These are phyloP conservation scores for Geotrichum ghanense DNA, from an alignment of 805 yeast species.

Conservation along the genomic window DNA sequence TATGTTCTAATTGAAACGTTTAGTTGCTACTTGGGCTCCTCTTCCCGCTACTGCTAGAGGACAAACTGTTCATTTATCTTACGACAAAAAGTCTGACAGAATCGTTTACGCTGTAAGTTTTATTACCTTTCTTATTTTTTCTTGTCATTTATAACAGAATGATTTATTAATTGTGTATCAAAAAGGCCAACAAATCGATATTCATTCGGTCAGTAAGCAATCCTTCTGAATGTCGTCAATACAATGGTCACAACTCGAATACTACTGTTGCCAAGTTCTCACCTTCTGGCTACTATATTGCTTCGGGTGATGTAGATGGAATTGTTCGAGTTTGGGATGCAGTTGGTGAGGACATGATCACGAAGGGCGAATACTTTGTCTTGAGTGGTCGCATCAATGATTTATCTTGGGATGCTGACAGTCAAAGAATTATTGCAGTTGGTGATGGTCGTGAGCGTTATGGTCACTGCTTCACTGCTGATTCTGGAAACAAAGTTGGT, in stretches of 20 bases:
- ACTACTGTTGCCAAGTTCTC: slow-evolving; percentile 82
- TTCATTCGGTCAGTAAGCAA: slow-evolving; percentile 52
- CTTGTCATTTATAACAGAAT: neutral
- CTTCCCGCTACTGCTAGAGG: slow-evolving; percentile 71
- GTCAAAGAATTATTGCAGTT: slow-evolving; percentile 77
- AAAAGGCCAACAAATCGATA: slow-evolving; percentile 55
- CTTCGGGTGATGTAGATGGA: slow-evolving; percentile 89
- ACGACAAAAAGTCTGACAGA: slow-evolving; percentile 55
- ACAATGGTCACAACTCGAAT: slow-evolving; percentile 53
- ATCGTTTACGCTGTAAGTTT: slow-evolving; percentile 52
- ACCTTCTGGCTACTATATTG: slow-evolving; percentile 82
- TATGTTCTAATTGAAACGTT: neutral
- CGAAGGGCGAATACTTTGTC: slow-evolving; percentile 74
- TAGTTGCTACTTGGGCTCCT: slow-evolving; percentile 47
- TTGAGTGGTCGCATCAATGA: slow-evolving; percentile 74
- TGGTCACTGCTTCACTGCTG: slow-evolving; percentile 90
- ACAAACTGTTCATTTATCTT: slow-evolving; percentile 59
- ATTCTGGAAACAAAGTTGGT: slow-evolving; percentile 93
- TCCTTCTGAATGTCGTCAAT: slow-evolving; percentile 49
- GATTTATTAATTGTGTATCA: neutral
- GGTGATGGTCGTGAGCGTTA: slow-evolving; percentile 88
- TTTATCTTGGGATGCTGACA: slow-evolving; percentile 87
- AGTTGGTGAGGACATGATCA: slow-evolving; percentile 38
- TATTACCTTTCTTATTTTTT: slow-evolving; percentile 1
- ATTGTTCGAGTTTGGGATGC: slow-evolving; percentile 80